These are phyloP conservation scores for Blastocystis sp. DNA, from an alignment of 352 stramenopile species.

Conservation along the genomic window DNA sequence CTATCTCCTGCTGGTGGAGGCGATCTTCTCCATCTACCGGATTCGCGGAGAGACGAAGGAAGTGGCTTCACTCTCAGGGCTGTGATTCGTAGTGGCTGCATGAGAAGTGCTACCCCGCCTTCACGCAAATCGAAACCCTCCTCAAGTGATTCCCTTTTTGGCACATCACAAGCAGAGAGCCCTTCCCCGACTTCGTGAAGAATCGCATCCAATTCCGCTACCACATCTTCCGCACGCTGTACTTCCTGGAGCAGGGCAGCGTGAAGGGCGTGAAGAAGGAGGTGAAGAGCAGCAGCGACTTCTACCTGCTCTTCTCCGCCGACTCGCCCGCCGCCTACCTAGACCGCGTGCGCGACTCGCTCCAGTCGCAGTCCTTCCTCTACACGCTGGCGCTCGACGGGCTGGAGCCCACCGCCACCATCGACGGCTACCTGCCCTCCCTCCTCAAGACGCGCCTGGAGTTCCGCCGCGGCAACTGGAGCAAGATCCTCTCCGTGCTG, in stretches of 20 bases:
- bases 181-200: not conserved
- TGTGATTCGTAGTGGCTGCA: constrained; percentile 46
- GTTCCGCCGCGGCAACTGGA: constrained; percentile 49
- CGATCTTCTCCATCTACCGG: constrained; percentile 29
- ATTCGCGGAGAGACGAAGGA: constrained; percentile 18
- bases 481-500: constrained; percentile 52
- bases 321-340: not conserved
- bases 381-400: constrained; percentile 27
- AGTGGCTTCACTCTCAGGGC: not conserved
- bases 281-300: constrained; percentile 34
- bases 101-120: not conserved
- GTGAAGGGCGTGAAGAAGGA: constrained; percentile 66
- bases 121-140: constrained; percentile 42
- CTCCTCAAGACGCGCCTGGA: constrained; percentile 51
- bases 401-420: not conserved
- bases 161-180: not conserved
- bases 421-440: constrained; percentile 27
- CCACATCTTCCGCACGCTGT: constrained; percentile 50
- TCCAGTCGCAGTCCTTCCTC: not conserved
- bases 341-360: not conserved
- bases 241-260: constrained; percentile 64
- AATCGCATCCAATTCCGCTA: constrained; percentile 45
- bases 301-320: constrained; percentile 11
- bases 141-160: not conserved
- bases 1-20: constrained; percentile 3